These are phyloP conservation scores for Tolypocladium album DNA, from an alignment of 2,329 filamentous ascomycete species.

Conservation along the genomic window DNA sequence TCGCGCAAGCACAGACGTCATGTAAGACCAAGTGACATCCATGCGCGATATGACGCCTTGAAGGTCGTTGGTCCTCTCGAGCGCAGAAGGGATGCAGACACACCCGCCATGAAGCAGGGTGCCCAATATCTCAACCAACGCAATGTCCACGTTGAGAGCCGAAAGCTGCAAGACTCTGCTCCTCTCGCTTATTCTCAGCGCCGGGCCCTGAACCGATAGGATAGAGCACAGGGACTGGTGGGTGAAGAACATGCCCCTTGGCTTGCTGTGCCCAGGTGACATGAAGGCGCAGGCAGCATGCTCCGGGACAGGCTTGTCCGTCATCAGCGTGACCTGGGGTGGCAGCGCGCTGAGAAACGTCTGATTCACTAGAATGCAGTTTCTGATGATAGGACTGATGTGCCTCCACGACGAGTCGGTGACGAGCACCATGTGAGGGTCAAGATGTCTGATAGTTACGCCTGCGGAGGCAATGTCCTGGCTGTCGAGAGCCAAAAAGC, in stretches of 20 bases:
- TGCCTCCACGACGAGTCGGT: constrained; percentile 30
- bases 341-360: constrained; percentile 25
- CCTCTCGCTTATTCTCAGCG: constrained; percentile 34
- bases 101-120: constrained; percentile 46
- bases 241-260: constrained; percentile 51
- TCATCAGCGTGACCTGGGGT: constrained; percentile 16
- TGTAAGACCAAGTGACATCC: constrained; percentile 39
- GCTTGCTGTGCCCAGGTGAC: constrained; percentile 36
- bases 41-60: constrained; percentile 37
- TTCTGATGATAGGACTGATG: constrained; percentile 27
- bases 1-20: constrained; percentile 49
- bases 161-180: constrained; percentile 48
- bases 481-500: constrained; percentile 38
- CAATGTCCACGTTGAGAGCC: constrained; percentile 42
- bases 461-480: constrained; percentile 30
- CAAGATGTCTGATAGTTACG: constrained; percentile 31
- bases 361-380: constrained; percentile 30
- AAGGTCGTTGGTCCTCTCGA: constrained; percentile 38
- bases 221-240: constrained; percentile 47
- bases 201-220: constrained; percentile 37
- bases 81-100: constrained; percentile 44
- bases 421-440: constrained; percentile 31
- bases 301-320: constrained; percentile 25
- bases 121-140: constrained; percentile 39
- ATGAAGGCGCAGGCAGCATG: constrained; percentile 52